Evolutionary conservation across 2,329 filamentous ascomycete genomes (phyloP), one percentile per base, ranked within the genome.

Genomic region (Pseudocercospora vitis): DNA sequence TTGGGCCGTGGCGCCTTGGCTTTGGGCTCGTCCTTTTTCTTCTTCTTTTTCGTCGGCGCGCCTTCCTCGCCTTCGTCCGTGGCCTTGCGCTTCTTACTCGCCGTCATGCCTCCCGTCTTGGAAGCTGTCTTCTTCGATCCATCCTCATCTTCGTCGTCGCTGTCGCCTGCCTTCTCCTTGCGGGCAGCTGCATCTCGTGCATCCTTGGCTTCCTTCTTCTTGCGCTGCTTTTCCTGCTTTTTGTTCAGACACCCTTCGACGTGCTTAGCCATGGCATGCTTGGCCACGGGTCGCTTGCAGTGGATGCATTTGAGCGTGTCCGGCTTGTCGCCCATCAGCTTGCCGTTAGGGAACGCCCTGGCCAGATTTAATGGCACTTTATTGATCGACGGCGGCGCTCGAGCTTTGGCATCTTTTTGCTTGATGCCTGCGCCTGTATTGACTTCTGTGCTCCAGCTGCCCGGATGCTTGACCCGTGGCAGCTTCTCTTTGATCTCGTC

Each of bases 221-320:
- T 82, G 67, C 81, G 75, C 46, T 76, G 73, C 64, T 79, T 85
- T 65, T 84, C 81, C 60, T 82, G 90, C 74, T 95, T 96, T 52
- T 91, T 83, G 62, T 86, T 87, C 53, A 96, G 75, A 65, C 92
- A 99, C 40, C 86, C 83, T 31, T 86, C 85, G 56, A 96, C 89
- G 67, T 99, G 92, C 14, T 83, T 82, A 54, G 86, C 86, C 1
- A 89, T 87, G 0, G 84, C 85, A 26, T 83, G 83, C 64, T 86
- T 88, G 11, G 94, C 78, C 9, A 96, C 82, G 48, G 88, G 88
- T 65, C 95, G 91, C 73, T 94, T 96, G 76, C 92, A 99, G 70
- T 95, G 90, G 70, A 94, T 96, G 80, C 92, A 99, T 62, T 76
- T 73, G 47, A 94, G 85, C 7, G 89, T 81, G 59, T 95, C 89